phyloP scores from a whole-genome alignment of 805 yeast species.

The Hanseniaspora guilliermondii region DNA sequence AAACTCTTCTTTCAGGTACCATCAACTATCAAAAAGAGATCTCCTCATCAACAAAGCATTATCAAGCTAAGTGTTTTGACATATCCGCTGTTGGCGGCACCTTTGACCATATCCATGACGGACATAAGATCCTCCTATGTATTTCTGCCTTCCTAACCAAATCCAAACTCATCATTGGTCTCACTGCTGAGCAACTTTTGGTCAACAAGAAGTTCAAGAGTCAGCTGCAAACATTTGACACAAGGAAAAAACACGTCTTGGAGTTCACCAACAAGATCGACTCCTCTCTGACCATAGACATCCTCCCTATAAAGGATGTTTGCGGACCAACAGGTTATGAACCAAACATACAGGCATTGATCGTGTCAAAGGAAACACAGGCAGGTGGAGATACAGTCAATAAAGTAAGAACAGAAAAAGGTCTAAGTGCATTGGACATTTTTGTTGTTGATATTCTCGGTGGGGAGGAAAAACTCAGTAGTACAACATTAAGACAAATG shows the following conservation, averaged over 20 bases:
- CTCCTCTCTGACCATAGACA: slow-evolving; percentile 37
- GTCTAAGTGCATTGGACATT: slow-evolving; percentile 40
- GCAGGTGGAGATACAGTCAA: slow-evolving; percentile 68
- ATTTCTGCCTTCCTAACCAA: slow-evolving; percentile 37
- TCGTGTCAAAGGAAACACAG: slow-evolving; percentile 68
- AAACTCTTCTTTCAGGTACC: neutral
- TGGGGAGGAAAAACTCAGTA: slow-evolving; percentile 65
- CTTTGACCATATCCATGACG: slow-evolving; percentile 91
- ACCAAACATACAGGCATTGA: slow-evolving; percentile 61
- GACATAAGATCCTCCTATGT: slow-evolving; percentile 79
- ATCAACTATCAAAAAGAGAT: neutral
- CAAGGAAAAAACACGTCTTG: slow-evolving; percentile 37
- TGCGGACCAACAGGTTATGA: slow-evolving; percentile 88
- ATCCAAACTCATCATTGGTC: slow-evolving; percentile 55
- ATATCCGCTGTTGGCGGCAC: slow-evolving; percentile 83
- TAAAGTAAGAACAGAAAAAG: slow-evolving; percentile 43
- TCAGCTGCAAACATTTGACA: slow-evolving; percentile 44
- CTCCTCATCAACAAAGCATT: neutral
- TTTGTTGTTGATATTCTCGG: slow-evolving; percentile 56
- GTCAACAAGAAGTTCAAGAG: slow-evolving; percentile 63
- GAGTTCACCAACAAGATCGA: slow-evolving; percentile 39
- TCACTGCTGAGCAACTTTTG: slow-evolving; percentile 65
- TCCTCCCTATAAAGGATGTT: slow-evolving; percentile 62
- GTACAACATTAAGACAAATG: slow-evolving; percentile 57
- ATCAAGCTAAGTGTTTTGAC: slow-evolving; percentile 22